Conservation (phyloP, 441 rosid genomes). For the Kokia cookei region DNA sequence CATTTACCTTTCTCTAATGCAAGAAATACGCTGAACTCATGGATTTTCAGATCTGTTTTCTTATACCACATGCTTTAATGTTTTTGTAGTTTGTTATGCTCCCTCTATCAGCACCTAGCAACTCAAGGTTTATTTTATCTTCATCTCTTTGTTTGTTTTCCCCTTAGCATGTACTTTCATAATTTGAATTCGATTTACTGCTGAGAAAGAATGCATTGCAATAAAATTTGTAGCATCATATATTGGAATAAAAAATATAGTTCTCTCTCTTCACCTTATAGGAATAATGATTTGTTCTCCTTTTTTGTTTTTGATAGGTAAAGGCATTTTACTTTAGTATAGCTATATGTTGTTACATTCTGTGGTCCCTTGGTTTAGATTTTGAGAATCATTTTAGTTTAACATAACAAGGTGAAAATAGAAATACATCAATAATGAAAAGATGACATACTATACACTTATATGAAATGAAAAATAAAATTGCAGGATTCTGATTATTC, state of each 20-base stretch:
- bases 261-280: neutral
- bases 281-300: neutral
- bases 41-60: neutral
- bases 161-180: neutral
- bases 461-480: slow-evolving; percentile 1
- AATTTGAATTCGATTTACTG: neutral
- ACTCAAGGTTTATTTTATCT: slow-evolving; percentile 2
- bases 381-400: neutral
- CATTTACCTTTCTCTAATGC: slow-evolving; percentile 1
- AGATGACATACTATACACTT: neutral
- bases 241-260: neutral
- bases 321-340: neutral
- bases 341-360: neutral
- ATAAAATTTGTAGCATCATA: neutral
- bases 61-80: neutral
- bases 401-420: neutral
- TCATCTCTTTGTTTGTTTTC: neutral
- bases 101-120: neutral
- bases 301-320: neutral
- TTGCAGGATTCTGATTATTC: slow-evolving; percentile 45
- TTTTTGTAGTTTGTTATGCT: neutral
- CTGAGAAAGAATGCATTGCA: neutral
- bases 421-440: neutral
- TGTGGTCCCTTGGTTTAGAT: neutral
- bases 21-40: neutral